phyloP scores from a whole-genome alignment of 2,329 filamentous ascomycete species.

The Colletotrichum shisoi region DNA sequence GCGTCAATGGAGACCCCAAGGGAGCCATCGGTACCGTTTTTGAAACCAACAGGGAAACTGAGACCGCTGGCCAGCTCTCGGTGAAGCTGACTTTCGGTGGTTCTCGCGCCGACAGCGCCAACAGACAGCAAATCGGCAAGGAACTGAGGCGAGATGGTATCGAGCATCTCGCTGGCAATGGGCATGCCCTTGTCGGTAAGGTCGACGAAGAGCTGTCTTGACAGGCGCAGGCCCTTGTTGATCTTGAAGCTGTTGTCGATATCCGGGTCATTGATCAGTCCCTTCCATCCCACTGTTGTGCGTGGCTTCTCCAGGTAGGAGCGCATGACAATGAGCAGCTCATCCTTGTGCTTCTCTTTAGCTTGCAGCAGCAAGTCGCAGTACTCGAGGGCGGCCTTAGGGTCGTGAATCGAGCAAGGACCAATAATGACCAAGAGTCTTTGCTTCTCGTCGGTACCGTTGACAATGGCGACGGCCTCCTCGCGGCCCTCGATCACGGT shows the following conservation, averaged over 20 bases:
- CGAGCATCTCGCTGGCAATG: slow-evolving; percentile 95
- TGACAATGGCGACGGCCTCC: slow-evolving; percentile 73
- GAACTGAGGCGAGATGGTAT: slow-evolving; percentile 98
- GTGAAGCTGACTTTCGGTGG: slow-evolving; percentile 95
- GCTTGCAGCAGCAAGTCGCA: slow-evolving; percentile 81
- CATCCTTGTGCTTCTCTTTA: slow-evolving; percentile 86
- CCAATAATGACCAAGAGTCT: slow-evolving; percentile 80
- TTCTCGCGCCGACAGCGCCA: slow-evolving; percentile 93
- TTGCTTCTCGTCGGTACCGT: slow-evolving; percentile 68
- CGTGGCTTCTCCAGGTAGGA: slow-evolving; percentile 98
- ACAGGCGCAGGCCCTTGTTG: slow-evolving; percentile 91
- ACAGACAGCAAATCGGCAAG: slow-evolving; percentile 89
- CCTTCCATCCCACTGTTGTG: slow-evolving; percentile 98
- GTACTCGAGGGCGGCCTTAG: slow-evolving; percentile 88
- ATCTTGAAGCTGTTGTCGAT: slow-evolving; percentile 99
- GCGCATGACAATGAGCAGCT: slow-evolving; percentile 95
- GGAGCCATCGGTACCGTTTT: slow-evolving; percentile 96
- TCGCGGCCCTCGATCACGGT: slow-evolving; percentile 70
- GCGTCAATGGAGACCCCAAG: slow-evolving; percentile 92
- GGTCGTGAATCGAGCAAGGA: slow-evolving; percentile 97
- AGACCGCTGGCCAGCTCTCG: slow-evolving; percentile 92
- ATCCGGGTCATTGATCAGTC: slow-evolving; percentile 96
- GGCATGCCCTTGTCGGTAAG: slow-evolving; percentile 93
- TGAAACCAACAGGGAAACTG: slow-evolving; percentile 98
- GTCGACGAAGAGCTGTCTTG: slow-evolving; percentile 91